A percentile compares a stretch with the other conserved stretches of the same genome.
phyloP scores from a whole-genome alignment of 169 alveolate species.

The Plasmodium gonderi region DNA sequence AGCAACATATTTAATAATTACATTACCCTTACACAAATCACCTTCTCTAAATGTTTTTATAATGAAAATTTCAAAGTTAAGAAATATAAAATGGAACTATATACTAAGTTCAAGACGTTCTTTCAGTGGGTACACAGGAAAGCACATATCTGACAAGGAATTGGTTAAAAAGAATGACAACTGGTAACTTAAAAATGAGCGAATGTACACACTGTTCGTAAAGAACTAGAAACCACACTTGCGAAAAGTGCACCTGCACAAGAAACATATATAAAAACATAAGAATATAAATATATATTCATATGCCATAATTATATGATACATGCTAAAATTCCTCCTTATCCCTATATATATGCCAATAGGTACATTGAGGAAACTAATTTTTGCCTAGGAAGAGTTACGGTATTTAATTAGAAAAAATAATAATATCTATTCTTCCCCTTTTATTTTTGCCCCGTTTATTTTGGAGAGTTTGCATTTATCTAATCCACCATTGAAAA shows the following conservation, averaged over 20 bases:
- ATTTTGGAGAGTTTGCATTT: neutral
- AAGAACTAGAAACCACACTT: neutral
- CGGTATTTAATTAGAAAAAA: conserved; percentile 79
- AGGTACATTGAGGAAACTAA: conserved; percentile 92
- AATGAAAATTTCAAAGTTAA: conserved; percentile 46
- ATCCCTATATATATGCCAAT: neutral
- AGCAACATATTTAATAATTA: neutral
- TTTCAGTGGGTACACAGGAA: conserved; percentile 86
- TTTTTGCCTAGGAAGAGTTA: conserved; percentile 92
- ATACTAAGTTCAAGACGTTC: conserved; percentile 3
- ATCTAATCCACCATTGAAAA: neutral
- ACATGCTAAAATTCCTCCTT: neutral
- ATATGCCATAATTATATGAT: neutral
- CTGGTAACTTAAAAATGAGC: conserved; percentile 82
- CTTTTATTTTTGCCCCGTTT: neutral
- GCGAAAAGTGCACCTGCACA: neutral
- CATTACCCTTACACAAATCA: neutral
- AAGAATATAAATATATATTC: neutral
- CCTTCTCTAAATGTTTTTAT: neutral
- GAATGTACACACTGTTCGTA: neutral
- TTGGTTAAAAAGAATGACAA: conserved; percentile 89
- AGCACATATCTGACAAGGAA: conserved; percentile 87
- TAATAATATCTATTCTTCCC: neutral
- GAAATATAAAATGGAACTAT: conserved; percentile 19
- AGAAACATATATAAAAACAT: neutral